Percentiles rank a stretch among this genome's conserved stretches.
Conservation (phyloP, 2,329 filamentous ascomycete genomes). For the Helminthosporium solani region DNA sequence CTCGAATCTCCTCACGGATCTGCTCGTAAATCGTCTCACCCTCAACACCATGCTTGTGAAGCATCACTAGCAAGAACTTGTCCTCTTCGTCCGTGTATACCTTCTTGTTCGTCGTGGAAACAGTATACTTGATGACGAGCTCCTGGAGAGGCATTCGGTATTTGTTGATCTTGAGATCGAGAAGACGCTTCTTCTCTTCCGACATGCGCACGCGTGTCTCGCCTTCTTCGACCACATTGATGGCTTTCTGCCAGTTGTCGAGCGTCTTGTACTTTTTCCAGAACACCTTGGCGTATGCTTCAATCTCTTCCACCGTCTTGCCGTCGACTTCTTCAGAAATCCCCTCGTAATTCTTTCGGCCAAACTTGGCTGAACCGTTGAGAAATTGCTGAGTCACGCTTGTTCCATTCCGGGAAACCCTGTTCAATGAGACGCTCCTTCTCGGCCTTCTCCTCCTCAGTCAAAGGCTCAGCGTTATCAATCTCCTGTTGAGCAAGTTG, state of each 20-base stretch:
- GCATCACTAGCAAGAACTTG: conserved; percentile 87
- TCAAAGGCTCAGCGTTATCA: conserved; percentile 83
- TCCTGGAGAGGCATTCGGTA: conserved; percentile 98
- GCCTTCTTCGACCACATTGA: conserved; percentile 86
- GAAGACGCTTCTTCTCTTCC: conserved; percentile 87
- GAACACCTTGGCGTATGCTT: conserved; percentile 89
- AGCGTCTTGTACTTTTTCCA: conserved; percentile 96
- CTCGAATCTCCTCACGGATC: conserved; percentile 95
- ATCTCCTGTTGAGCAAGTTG: conserved; percentile 88
- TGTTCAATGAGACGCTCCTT: conserved; percentile 79
- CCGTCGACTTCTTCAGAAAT: conserved; percentile 90
- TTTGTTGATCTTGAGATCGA: conserved; percentile 92
- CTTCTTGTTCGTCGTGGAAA: conserved; percentile 99
- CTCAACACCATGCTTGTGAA: conserved; percentile 90
- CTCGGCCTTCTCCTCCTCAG: conserved; percentile 83
- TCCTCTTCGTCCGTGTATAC: conserved; percentile 99
- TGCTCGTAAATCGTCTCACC: conserved; percentile 86
- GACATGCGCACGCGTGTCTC: conserved; percentile 88
- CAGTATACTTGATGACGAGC: conserved; percentile 97
- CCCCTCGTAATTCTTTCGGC: conserved; percentile 77
- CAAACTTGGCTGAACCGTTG: conserved; percentile 91
- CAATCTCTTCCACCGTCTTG: conserved; percentile 82
- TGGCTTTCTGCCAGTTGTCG: conserved; percentile 81
- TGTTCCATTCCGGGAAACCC: conserved; percentile 94
- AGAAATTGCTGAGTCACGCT: conserved; percentile 94